Conservation (phyloP, 305 asterid species). For the Euphrasia arctica region DNA sequence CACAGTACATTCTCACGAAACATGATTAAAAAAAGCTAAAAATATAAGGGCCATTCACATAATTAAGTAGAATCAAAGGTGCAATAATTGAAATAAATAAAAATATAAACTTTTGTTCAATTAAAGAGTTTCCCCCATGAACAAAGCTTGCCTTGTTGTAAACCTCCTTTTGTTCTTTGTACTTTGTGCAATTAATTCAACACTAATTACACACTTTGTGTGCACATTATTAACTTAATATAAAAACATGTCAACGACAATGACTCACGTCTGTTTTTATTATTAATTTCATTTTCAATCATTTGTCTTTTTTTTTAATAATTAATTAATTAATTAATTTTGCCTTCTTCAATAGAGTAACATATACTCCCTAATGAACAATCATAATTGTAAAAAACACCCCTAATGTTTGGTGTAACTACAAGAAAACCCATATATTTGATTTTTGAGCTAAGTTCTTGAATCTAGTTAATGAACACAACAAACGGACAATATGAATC, state of each 20-base stretch:
- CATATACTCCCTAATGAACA: constrained; percentile 10
- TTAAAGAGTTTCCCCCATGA: constrained; percentile 65
- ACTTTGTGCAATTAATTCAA: constrained; percentile 30
- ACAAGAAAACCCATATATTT: neutral
- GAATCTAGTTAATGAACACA: neutral
- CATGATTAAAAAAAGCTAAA: constrained; percentile 21
- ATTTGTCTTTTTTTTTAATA: constrained; percentile 23
- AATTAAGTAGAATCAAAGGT: constrained; percentile 24
- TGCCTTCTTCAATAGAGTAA: neutral
- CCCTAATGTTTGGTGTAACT: neutral
- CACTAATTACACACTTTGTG: constrained; percentile 22
- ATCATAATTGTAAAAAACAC: neutral
- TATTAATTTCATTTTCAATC: constrained; percentile 33
- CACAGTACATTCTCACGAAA: constrained; percentile 38
- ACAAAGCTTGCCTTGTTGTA: constrained; percentile 45
- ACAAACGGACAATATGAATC: neutral
- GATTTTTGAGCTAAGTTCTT: neutral
- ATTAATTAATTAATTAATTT: neutral
- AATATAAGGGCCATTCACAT: neutral
- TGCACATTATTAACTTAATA: constrained; percentile 20
- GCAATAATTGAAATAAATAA: constrained; percentile 24
- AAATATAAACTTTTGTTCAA: constrained; percentile 20
- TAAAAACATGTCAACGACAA: constrained; percentile 65
- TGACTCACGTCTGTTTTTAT: constrained; percentile 49
- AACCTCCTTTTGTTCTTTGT: constrained; percentile 32